These are phyloP conservation scores for Delonix regia DNA, from an alignment of 306 rosid genomes.

Conservation along the genomic window DNA sequence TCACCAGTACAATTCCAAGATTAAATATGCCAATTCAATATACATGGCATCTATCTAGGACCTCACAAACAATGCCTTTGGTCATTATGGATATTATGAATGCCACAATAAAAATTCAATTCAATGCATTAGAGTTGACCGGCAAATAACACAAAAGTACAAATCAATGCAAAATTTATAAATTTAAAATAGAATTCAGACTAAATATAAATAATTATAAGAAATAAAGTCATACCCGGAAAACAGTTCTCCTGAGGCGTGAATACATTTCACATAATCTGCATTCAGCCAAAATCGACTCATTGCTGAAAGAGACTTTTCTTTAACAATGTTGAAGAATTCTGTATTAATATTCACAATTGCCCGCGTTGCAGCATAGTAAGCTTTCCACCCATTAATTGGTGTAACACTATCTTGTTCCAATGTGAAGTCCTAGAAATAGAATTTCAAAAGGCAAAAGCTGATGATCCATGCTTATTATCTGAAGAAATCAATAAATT, in stretches of 20 bases:
- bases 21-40: not conserved
- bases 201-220: not conserved
- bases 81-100: constrained; percentile 18
- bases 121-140: not conserved
- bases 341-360: constrained; percentile 79
- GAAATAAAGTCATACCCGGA: constrained; percentile 69
- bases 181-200: constrained; percentile 7
- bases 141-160: not conserved
- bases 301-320: constrained; percentile 76
- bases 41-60: not conserved
- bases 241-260: constrained; percentile 87
- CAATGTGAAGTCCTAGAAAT: constrained; percentile 78
- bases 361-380: constrained; percentile 97
- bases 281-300: constrained; percentile 91
- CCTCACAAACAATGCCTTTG: constrained; percentile 9
- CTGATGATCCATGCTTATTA: not conserved
- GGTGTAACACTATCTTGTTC: constrained; percentile 89
- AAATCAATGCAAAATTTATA: not conserved
- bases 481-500: not conserved
- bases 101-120: constrained; percentile 23
- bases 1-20: constrained; percentile 13
- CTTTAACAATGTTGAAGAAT: constrained; percentile 87
- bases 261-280: constrained; percentile 95
- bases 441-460: constrained; percentile 18
- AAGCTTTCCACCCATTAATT: constrained; percentile 93